phyloP scores from a whole-genome alignment of 2,329 filamentous ascomycete genomes.

The Ophiostoma ips region DNA sequence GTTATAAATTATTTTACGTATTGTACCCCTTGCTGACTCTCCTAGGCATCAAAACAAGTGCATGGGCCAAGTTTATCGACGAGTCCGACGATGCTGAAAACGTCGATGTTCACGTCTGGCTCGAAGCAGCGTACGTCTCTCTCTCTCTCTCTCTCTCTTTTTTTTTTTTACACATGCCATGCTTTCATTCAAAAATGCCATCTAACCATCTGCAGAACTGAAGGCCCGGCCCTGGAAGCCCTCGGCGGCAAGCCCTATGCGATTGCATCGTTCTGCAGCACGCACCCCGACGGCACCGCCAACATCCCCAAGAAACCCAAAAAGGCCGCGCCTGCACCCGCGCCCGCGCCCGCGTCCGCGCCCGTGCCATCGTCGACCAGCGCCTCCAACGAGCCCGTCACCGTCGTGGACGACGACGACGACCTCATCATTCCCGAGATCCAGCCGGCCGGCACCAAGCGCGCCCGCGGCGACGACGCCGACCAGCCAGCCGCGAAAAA shows the following conservation, averaged over 20 bases:
- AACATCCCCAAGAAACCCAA: conserved; percentile 10
- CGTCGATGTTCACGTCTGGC: conserved; percentile 51
- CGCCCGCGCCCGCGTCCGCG: conserved; percentile 26
- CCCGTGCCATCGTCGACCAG: conserved; percentile 27
- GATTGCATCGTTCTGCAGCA: conserved; percentile 19
- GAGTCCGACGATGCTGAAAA: conserved; percentile 66
- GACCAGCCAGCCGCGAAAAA: conserved; percentile 32
- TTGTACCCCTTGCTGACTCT: too few species aligned
- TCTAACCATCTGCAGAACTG: conserved; percentile 16
- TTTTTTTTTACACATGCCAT: not conserved
- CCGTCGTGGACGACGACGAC: conserved; percentile 20
- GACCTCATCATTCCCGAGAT: conserved; percentile 18
- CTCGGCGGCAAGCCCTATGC: conserved; percentile 41
- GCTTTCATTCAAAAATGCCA: too few species aligned
- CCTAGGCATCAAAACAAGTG: conserved; percentile 52
- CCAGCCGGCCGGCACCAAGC: conserved; percentile 25
- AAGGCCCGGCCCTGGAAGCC: conserved; percentile 16
- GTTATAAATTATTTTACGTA: conserved; percentile 10
- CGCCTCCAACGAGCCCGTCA: conserved; percentile 18
- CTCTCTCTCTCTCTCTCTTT: not conserved
- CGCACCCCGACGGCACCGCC: conserved; percentile 19
- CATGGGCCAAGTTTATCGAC: conserved; percentile 74
- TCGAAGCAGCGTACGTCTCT: conserved; percentile 40
- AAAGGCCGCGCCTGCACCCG: conserved; percentile 25
- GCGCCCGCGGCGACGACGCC: conserved; percentile 29